phyloP scores from a whole-genome alignment of 768 basidiomycete species.

The Phallus indusiatus region DNA sequence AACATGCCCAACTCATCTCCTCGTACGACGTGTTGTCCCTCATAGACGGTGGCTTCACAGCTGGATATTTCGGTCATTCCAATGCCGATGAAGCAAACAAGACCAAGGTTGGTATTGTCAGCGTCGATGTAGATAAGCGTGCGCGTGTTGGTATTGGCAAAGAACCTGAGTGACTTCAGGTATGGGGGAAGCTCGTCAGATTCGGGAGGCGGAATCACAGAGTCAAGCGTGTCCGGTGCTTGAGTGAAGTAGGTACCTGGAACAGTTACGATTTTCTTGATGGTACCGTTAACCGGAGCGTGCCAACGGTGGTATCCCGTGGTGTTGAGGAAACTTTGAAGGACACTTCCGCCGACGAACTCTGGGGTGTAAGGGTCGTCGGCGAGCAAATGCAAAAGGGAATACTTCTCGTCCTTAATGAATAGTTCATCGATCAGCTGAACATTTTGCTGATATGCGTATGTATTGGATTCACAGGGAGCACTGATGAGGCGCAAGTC shows the following conservation, averaged over 20 bases:
- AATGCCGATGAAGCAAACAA: conserved; percentile 48
- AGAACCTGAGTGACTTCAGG: conserved; percentile 29
- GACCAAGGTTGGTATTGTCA: conserved; percentile 39
- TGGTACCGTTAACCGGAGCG: conserved; percentile 39
- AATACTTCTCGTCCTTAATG: conserved; percentile 55
- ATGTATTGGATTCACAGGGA: conserved; percentile 45
- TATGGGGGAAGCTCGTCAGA: conserved; percentile 8
- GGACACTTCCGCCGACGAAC: conserved; percentile 44
- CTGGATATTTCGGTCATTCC: conserved; percentile 59
- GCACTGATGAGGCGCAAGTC: conserved; percentile 33
- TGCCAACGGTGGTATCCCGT: conserved; percentile 57
- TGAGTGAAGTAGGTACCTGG: conserved; percentile 44
- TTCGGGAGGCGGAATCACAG: conserved; percentile 15
- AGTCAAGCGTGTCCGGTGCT: conserved; percentile 17
- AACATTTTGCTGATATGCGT: conserved; percentile 31
- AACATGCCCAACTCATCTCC: conserved; percentile 55
- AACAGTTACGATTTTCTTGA: conserved; percentile 31
- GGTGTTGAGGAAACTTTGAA: conserved; percentile 49
- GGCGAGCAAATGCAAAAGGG: conserved; percentile 45
- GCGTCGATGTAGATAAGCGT: conserved; percentile 47
- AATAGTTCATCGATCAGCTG: conserved; percentile 41
- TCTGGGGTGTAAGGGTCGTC: conserved; percentile 28
- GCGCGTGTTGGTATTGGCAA: conserved; percentile 38
- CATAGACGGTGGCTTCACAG: conserved; percentile 39
- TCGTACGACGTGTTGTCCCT: conserved; percentile 34